phyloP scores from a whole-genome alignment of 2,329 filamentous ascomycete species.

The Botrytis tulipae region DNA sequence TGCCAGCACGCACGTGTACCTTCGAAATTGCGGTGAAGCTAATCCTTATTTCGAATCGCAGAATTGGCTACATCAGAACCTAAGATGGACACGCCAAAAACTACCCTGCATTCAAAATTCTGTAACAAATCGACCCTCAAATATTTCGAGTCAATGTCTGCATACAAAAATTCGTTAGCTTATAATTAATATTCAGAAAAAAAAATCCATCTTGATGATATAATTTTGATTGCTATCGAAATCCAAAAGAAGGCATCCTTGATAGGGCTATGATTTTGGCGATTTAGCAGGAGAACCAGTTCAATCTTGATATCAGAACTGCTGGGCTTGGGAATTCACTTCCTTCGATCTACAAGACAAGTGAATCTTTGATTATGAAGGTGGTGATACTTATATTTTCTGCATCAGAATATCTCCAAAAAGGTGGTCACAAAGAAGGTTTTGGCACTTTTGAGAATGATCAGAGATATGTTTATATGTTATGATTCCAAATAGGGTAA shows the following conservation, averaged over 20 bases:
- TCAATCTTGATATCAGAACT: not conserved
- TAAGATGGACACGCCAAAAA: not conserved
- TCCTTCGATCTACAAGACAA: not conserved
- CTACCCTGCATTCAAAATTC: not conserved
- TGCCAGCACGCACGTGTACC: not conserved
- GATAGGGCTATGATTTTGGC: not conserved
- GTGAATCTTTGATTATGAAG: not conserved
- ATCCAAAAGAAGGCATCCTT: not conserved
- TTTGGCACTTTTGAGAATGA: not conserved
- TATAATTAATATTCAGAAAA: not conserved
- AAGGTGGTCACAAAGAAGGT: not conserved
- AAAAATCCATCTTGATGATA: not conserved
- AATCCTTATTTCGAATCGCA: not conserved
- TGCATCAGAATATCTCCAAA: not conserved
- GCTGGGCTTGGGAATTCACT: not conserved
- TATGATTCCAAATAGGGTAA: not conserved
- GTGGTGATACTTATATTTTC: not conserved
- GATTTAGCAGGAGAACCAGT: not conserved
- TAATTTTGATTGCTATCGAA: not conserved
- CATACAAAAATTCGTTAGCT: not conserved
- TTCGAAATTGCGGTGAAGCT: conserved; percentile 3
- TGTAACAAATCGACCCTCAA: not conserved
- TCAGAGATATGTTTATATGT: not conserved
- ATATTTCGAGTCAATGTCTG: not conserved
- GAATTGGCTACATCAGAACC: not conserved